phyloP scores from a whole-genome alignment of 2,329 filamentous ascomycete genomes.

The Didymella pinodella region DNA sequence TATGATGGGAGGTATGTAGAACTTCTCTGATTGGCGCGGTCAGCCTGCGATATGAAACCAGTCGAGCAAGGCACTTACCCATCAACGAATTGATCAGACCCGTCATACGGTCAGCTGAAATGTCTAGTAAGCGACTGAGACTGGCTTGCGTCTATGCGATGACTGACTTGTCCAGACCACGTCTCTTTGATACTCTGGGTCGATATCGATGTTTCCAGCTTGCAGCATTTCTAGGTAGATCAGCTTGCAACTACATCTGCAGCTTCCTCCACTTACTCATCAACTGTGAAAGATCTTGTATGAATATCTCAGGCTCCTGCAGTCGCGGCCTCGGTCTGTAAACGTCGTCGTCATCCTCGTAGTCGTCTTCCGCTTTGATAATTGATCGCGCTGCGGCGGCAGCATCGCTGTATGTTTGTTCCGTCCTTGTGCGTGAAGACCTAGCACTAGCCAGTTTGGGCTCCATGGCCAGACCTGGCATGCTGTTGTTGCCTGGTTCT shows the following conservation, averaged over 20 bases:
- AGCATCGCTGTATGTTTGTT: background rate
- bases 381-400: constrained; percentile 2
- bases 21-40: constrained; percentile 41
- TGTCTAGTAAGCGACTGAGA: background rate
- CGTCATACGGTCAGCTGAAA: constrained; percentile 44
- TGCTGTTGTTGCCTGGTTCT: constrained; percentile 6
- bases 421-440: constrained; percentile 1
- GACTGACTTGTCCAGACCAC: constrained; percentile 54
- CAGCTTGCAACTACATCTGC: constrained; percentile 2
- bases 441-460: constrained; percentile 15
- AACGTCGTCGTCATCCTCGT: constrained; percentile 15
- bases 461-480: constrained; percentile 25
- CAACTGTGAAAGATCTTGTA: constrained; percentile 33
- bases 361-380: constrained; percentile 28
- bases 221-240: constrained; percentile 31
- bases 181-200: constrained; percentile 58
- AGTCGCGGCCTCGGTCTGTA: constrained; percentile 41
- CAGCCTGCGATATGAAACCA: background rate
- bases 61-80: constrained; percentile 26
- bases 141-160: background rate
- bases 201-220: constrained; percentile 46
- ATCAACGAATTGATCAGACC: constrained; percentile 48
- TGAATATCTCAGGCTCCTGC: constrained; percentile 25
- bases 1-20: constrained; percentile 59
- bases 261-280: constrained; percentile 33